Conservation (phyloP, 805 yeast genomes). For the Candida corydali region DNA sequence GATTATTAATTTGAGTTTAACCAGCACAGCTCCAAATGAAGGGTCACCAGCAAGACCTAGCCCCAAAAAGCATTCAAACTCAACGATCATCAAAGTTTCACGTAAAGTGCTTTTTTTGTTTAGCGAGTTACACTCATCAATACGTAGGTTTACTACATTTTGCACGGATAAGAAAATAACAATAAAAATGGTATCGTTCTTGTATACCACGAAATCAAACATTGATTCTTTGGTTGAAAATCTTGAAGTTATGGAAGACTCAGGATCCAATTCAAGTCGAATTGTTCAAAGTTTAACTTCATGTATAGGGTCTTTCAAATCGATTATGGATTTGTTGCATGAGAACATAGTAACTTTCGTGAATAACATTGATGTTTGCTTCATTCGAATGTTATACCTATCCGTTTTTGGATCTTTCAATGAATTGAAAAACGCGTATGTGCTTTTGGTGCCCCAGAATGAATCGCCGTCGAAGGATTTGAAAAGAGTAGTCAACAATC, state of each 20-base stretch:
- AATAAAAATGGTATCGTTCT: slow-evolving; percentile 47
- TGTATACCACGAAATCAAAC: slow-evolving; percentile 50
- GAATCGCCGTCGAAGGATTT: background rate
- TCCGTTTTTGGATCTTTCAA: slow-evolving; percentile 59
- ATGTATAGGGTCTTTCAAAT: slow-evolving; percentile 46
- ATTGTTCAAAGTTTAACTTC: slow-evolving; percentile 27
- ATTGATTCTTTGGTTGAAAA: slow-evolving; percentile 55
- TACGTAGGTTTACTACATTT: slow-evolving; percentile 54
- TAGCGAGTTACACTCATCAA: slow-evolving; percentile 59
- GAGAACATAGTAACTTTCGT: slow-evolving; percentile 47
- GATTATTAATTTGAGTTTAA: background rate
- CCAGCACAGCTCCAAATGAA: background rate
- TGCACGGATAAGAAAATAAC: slow-evolving; percentile 54
- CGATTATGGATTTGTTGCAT: slow-evolving; percentile 45
- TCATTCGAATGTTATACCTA: slow-evolving; percentile 59
- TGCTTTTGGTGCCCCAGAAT: slow-evolving; percentile 27
- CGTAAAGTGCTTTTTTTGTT: slow-evolving; percentile 59
- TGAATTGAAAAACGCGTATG: slow-evolving; percentile 67
- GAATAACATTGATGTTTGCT: slow-evolving; percentile 58
- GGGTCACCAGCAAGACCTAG: slow-evolving; percentile 10
- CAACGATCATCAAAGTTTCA: slow-evolving; percentile 41
- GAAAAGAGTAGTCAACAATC: slow-evolving; percentile 13
- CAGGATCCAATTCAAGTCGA: slow-evolving; percentile 25
- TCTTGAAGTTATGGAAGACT: slow-evolving; percentile 45
- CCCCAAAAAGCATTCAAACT: slow-evolving; percentile 10